Evolutionary conservation across 768 basidiomycete genomes (phyloP).

Genomic region (Suillus hirtellus): DNA sequence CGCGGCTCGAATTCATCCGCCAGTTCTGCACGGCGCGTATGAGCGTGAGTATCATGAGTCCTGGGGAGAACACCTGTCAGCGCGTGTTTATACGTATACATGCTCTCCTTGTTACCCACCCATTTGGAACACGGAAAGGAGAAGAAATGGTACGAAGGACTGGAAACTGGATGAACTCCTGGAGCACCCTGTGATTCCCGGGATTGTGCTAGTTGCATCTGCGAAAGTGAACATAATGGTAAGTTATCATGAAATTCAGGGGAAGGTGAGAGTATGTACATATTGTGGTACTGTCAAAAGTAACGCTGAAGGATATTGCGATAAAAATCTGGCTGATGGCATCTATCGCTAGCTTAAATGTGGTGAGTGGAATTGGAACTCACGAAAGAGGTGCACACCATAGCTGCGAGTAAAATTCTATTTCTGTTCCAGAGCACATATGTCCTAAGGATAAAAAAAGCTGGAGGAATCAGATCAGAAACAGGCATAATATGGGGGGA

Average conservation of each 20-base stretch:
- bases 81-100: no score
- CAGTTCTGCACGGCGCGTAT: neutral
- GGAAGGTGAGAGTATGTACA: neutral
- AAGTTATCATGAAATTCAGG: neutral
- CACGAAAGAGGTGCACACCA: neutral
- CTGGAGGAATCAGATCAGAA: neutral
- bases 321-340: neutral
- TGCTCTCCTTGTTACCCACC: neutral
- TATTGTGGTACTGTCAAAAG: neutral
- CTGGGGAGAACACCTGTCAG: neutral
- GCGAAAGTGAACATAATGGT: neutral
- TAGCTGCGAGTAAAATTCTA: neutral
- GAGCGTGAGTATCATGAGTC: neutral
- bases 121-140: neutral
- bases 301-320: neutral
- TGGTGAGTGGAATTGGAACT: neutral
- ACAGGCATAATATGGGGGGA: neutral
- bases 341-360: neutral
- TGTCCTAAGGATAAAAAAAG: neutral
- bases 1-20: neutral
- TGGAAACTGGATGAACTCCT: neutral
- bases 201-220: neutral
- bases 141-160: neutral
- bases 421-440: neutral
- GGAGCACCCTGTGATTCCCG: constrained; percentile 5